Percentiles rank a stretch among this genome's conserved stretches.
phyloP scores from a whole-genome alignment of 169 alveolate genomes.

The Plasmodium gallinaceum region DNA sequence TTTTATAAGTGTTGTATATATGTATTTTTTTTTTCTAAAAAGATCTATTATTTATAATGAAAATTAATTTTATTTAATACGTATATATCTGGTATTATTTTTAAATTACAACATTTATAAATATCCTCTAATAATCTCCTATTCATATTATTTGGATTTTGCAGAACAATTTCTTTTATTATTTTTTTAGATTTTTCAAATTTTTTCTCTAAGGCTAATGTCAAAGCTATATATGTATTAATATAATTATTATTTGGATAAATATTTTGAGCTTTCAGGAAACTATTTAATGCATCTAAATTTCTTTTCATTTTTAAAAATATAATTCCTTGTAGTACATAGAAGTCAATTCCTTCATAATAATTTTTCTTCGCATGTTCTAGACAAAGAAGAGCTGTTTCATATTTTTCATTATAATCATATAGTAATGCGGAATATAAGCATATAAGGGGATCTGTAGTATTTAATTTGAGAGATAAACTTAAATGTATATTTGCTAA shows the following conservation, averaged over 20 bases:
- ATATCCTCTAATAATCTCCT: constrained; percentile 50
- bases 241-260: constrained; percentile 43
- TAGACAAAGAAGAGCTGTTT: constrained; percentile 74
- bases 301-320: constrained; percentile 66
- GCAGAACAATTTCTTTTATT: constrained; percentile 43
- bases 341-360: constrained; percentile 35
- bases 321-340: constrained; percentile 66
- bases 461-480: constrained; percentile 52
- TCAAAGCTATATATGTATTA: constrained; percentile 35
- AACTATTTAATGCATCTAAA: constrained; percentile 65
- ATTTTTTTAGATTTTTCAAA: constrained; percentile 45
- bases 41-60: constrained; percentile 33
- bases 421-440: constrained; percentile 63
- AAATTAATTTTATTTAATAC: constrained; percentile 37
- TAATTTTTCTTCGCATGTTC: constrained; percentile 59
- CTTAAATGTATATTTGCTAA: constrained; percentile 65
- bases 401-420: constrained; percentile 49
- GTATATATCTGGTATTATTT: constrained; percentile 21
- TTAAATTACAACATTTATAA: constrained; percentile 60
- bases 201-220: constrained; percentile 47
- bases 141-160: constrained; percentile 17
- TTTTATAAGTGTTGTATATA: too few relatives aligned
- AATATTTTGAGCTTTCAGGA: constrained; percentile 57
- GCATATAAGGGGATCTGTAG: constrained; percentile 44
- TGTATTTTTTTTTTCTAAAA: neutral